Evolutionary conservation across 306 rosid genomes (phyloP), one percentile per base, ranked within the genome.

Genomic region (Albizia julibrissin): DNA sequence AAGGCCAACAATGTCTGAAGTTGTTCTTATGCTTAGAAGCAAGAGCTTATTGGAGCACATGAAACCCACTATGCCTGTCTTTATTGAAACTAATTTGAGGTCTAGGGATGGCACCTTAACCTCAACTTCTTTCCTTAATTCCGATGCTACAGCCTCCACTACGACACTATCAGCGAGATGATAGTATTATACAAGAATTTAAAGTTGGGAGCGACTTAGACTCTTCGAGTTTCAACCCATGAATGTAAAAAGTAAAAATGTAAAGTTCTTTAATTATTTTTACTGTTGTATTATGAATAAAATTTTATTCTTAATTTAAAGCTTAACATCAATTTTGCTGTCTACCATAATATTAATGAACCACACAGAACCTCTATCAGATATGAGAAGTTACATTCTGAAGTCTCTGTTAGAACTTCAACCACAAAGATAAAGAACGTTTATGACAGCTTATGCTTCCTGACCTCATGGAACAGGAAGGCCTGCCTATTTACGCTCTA

Each of bases 1-100:
- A 59, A 90, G 97, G 74, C 94, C 97, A 80, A 84, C 91, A 33
- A 92, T 92, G 97, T 87, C 94, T 80, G 91, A 92, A 86, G 69
- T 86, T 0, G 89, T 82, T 3, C 83, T 87, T 61, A 44, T 87
- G n/a, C 93, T 92, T 3, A 89, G 86, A 92, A 52, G 80, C 62
- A 90, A 80, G 71, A 52, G 81, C 15, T 72, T 84, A 13, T 1
- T 71, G 56, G 87, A 78, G 56, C 40, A 81, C 21, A 54, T 74
- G 71, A 81, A 82, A 15, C 91, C 88, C n/a, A 72, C 83, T 76
- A 89, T 82, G 89, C 97, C 94, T 0, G 87, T 88, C 16, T 89
- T 90, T 54, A 76, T 92, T 64, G 92, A 92, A 10, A 74, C 91
- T 6, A 85, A 86, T 72, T 69, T 46, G 12, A 84, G 9, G 82